Conservation (phyloP, 2,329 filamentous ascomycete species). For the Aspergillus sp. region DNA sequence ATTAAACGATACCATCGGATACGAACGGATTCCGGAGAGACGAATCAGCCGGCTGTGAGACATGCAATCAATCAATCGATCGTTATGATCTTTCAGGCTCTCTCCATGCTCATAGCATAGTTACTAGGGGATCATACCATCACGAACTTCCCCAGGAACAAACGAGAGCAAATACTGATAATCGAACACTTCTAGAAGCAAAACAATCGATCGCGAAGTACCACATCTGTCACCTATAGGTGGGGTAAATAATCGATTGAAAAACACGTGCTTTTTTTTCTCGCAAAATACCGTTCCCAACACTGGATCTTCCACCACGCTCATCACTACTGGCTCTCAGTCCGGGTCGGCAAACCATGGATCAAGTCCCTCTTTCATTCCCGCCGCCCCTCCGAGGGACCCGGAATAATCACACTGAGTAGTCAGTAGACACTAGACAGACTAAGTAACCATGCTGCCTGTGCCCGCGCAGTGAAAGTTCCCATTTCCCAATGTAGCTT, state of each 20-base stretch:
- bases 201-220: background rate
- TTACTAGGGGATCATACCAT: background rate
- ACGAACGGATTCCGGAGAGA: background rate
- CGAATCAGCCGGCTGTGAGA: background rate
- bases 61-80: background rate
- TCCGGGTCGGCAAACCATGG: background rate
- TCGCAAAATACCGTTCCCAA: background rate
- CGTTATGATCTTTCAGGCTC: background rate
- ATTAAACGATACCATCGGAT: background rate
- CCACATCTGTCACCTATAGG: background rate
- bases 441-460: background rate
- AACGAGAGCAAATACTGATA: background rate
- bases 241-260: background rate
- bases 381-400: background rate
- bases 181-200: background rate
- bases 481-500: too few relatives aligned
- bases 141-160: background rate
- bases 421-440: too few relatives aligned
- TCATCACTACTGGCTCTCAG: background rate
- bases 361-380: background rate
- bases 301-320: background rate
- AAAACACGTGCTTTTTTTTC: background rate
- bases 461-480: background rate
- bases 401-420: background rate
- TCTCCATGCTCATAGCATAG: background rate